Conservation (phyloP, 2,329 filamentous ascomycete species). For the Sclerotinia sclerotiorum region DNA sequence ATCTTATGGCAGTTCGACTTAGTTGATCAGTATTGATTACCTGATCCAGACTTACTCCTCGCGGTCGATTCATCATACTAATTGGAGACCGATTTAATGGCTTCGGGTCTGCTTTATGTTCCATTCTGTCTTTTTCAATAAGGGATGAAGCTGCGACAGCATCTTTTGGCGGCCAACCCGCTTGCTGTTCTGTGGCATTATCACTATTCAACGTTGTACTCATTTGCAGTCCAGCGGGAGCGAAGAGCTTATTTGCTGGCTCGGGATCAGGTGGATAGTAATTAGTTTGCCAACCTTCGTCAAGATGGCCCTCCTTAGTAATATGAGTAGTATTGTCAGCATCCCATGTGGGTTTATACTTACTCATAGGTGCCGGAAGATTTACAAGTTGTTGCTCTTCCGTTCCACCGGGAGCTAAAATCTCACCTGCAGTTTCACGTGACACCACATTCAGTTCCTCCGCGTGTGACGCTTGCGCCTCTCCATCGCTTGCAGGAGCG, state of each 20-base stretch:
- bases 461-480: neutral
- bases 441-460: slow-evolving; percentile 13
- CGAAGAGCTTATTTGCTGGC: neutral
- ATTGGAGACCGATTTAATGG: neutral
- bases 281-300: slow-evolving; percentile 33
- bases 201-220: slow-evolving; percentile 33
- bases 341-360: slow-evolving; percentile 43
- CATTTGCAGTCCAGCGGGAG: slow-evolving; percentile 13
- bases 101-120: neutral
- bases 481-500: neutral
- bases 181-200: slow-evolving; percentile 29
- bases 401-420: slow-evolving; percentile 26
- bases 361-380: slow-evolving; percentile 41
- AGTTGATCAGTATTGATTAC: neutral
- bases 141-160: neutral
- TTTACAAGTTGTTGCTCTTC: slow-evolving; percentile 19
- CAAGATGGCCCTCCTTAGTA: slow-evolving; percentile 42
- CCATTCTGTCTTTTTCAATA: slow-evolving; percentile 12
- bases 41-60: slow-evolving; percentile 27
- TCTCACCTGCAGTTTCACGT: slow-evolving; percentile 24
- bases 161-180: too few species aligned
- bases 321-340: slow-evolving; percentile 42
- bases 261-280: neutral
- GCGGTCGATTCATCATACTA: slow-evolving; percentile 31
- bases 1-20: neutral